Percentiles rank a stretch among this genome's conserved stretches.
Evolutionary conservation across 371 early-diverging fungal genomes (phyloP).

Genomic region (Blyttiomyces sp.): DNA sequence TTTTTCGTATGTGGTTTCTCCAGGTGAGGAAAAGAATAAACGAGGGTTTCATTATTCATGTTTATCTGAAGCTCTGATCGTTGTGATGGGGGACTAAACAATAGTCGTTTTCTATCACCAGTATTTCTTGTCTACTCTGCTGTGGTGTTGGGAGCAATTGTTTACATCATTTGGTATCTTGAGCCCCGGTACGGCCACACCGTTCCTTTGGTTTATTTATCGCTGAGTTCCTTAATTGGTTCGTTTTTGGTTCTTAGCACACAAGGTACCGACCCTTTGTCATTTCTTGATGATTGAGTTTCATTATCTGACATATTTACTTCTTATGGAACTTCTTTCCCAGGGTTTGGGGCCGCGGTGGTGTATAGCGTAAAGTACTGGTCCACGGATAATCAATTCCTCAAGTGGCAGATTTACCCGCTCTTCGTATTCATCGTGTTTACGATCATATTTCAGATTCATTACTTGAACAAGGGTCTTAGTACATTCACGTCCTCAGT

Average conservation of each 20-base stretch:
- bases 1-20: slow-evolving; percentile 29
- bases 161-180: slow-evolving; percentile 67
- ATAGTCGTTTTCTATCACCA: slow-evolving; percentile 12
- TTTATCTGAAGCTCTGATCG: background rate
- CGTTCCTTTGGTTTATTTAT: slow-evolving; percentile 78
- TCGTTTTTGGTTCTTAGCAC: slow-evolving; percentile 45
- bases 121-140: slow-evolving; percentile 74
- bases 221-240: slow-evolving; percentile 86
- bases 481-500: slow-evolving; percentile 44
- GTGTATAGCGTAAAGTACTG: slow-evolving; percentile 36
- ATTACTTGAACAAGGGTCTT: slow-evolving; percentile 50
- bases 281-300: background rate
- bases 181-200: slow-evolving; percentile 42
- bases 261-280: slow-evolving; percentile 21
- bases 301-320: background rate
- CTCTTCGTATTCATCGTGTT: slow-evolving; percentile 39
- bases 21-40: too few species aligned
- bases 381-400: slow-evolving; percentile 41
- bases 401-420: slow-evolving; percentile 39
- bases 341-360: slow-evolving; percentile 47
- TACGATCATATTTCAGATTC: slow-evolving; percentile 38
- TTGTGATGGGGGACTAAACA: background rate
- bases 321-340: background rate
- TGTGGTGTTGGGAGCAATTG: slow-evolving; percentile 51
- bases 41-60: too few species aligned